These are phyloP conservation scores for Penicillium subrubescens DNA, from an alignment of 495 filamentous ascomycete species.

Conservation along the genomic window DNA sequence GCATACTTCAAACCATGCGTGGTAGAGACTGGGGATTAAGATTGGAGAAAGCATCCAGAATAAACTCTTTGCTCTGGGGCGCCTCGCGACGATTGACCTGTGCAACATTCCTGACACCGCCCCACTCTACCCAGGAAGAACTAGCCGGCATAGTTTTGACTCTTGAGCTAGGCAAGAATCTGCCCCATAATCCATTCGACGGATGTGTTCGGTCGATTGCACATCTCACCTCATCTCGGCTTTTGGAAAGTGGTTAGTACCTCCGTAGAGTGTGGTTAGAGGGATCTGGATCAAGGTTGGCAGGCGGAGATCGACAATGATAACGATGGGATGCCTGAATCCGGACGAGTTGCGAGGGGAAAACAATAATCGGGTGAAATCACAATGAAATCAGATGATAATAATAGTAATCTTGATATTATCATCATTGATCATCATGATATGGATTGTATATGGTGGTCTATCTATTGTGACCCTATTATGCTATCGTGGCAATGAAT, in stretches of 20 bases:
- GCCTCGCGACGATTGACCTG: conserved; percentile 14
- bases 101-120: conserved; percentile 16
- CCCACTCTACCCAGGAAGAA: conserved; percentile 3
- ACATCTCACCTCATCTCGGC: neutral
- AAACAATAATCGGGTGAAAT: neutral
- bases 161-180: neutral
- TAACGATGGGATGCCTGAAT: neutral
- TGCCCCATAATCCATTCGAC: neutral
- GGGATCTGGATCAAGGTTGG: neutral
- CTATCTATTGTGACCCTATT: neutral
- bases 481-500: neutral
- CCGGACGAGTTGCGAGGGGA: neutral
- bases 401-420: neutral
- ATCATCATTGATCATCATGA: neutral
- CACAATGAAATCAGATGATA: neutral
- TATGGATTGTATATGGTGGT: neutral
- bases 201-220: conserved; percentile 14
- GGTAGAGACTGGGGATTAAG: neutral
- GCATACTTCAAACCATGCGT: neutral
- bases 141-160: conserved; percentile 2
- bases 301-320: neutral
- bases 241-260: neutral
- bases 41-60: neutral
- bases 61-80: neutral
- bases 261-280: neutral